phyloP scores from a whole-genome alignment of 345 rosid genomes.

The Microcos paniculata region DNA sequence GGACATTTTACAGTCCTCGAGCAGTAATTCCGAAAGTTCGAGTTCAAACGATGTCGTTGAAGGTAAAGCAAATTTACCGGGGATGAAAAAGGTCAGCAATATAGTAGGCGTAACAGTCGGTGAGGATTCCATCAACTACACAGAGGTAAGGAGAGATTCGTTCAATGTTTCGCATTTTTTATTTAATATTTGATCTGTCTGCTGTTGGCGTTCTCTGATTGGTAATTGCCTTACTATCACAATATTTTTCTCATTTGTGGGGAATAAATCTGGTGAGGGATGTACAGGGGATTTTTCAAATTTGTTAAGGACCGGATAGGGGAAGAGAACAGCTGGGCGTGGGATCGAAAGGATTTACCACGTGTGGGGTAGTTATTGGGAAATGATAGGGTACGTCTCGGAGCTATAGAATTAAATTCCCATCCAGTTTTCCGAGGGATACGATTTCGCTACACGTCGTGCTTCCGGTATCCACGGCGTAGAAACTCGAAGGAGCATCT shows the following conservation, averaged over 20 bases:
- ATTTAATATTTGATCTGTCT: conserved; percentile 14
- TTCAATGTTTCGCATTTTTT: conserved; percentile 12
- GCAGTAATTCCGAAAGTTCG: conserved; percentile 35
- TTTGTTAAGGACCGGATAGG: neutral
- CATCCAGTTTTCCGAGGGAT: conserved; percentile 32
- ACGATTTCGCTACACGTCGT: conserved; percentile 33
- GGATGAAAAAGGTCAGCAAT: conserved; percentile 29
- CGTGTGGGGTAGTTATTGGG: conserved; percentile 36
- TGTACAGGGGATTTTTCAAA: neutral
- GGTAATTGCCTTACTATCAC: neutral
- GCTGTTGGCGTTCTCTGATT: conserved; percentile 23
- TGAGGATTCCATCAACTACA: conserved; percentile 39
- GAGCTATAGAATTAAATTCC: conserved; percentile 9
- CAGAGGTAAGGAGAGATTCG: conserved; percentile 41
- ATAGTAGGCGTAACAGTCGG: conserved; percentile 40
- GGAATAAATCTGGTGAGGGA: neutral
- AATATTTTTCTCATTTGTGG: neutral
- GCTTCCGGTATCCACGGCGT: conserved; percentile 48
- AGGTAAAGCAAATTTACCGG: conserved; percentile 11
- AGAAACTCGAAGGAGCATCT: conserved; percentile 29
- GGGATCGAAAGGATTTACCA: conserved; percentile 28
- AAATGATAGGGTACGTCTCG: conserved; percentile 23
- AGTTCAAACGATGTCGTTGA: conserved; percentile 37
- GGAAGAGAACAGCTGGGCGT: neutral
- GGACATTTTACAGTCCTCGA: conserved; percentile 33